Evolutionary conservation across 192 early-diverging fungal genomes (phyloP).

Genomic region (Podila minutissima): DNA sequence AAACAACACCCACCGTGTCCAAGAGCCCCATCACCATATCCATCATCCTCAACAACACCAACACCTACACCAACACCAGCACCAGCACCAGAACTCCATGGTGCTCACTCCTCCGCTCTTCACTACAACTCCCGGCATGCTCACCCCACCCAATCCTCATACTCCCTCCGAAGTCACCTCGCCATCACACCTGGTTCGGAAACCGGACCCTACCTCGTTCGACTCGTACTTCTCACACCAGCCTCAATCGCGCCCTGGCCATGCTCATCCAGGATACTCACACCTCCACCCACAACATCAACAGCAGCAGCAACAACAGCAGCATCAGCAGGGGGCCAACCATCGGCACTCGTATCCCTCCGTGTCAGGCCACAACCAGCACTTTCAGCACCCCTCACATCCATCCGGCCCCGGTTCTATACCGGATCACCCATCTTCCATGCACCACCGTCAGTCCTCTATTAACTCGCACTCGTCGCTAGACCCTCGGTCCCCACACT

Average conservation of each 20-base stretch:
- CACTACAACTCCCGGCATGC: slow-evolving; percentile 2
- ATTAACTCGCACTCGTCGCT: not conserved
- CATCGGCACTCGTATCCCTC: not conserved
- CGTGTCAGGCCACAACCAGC: not conserved
- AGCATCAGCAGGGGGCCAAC: not conserved
- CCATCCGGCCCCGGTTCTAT: no score
- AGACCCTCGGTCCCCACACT: slow-evolving; percentile 1
- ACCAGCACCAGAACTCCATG: not conserved
- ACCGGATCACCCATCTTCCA: not conserved
- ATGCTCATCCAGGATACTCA: not conserved
- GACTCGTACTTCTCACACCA: slow-evolving; percentile 2
- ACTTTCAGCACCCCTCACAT: not conserved
- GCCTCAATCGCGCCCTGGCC: not conserved
- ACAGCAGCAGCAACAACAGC: not conserved
- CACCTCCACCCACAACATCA: not conserved
- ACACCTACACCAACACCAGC: not conserved
- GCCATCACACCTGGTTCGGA: not conserved
- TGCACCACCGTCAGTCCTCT: not conserved
- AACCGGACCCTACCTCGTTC: not conserved
- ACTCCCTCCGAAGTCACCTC: not conserved
- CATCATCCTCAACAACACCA: not conserved
- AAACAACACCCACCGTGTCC: no score
- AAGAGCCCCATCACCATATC: not conserved
- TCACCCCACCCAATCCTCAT: not conserved
- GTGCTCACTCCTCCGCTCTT: not conserved